Conservation (phyloP, 2,329 filamentous ascomycete species). For the Orbilia blumenaviensis region DNA sequence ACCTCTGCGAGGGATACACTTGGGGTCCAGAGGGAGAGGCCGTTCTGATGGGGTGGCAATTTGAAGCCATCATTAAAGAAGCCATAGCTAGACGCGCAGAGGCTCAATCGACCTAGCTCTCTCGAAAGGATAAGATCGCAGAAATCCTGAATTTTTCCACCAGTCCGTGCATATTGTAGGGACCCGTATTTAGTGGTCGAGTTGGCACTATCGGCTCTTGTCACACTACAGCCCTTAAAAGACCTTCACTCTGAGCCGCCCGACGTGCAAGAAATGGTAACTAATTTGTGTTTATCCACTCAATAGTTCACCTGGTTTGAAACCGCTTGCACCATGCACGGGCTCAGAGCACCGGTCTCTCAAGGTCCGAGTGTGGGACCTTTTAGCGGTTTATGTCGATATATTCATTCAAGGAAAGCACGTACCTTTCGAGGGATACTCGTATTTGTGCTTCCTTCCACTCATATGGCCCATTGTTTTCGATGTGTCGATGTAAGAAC, state of each 20-base stretch:
- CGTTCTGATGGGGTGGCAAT: neutral
- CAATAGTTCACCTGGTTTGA: neutral
- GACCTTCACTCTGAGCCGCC: neutral
- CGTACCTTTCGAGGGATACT: neutral
- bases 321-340: neutral
- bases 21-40: neutral
- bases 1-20: neutral
- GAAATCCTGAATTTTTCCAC: neutral
- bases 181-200: neutral
- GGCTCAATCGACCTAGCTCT: neutral
- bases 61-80: neutral
- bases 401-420: neutral
- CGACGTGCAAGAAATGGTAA: too few species aligned
- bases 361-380: neutral
- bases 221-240: neutral
- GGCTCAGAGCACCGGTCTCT: neutral
- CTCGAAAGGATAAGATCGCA: neutral
- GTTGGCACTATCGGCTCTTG: neutral
- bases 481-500: neutral
- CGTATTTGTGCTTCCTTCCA: neutral
- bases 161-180: neutral
- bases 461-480: neutral
- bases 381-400: neutral
- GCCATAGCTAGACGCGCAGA: neutral
- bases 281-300: too few species aligned